Base-by-base conservation (phyloP, 805 yeast species). In the Pichia membranifaciens region DNA sequence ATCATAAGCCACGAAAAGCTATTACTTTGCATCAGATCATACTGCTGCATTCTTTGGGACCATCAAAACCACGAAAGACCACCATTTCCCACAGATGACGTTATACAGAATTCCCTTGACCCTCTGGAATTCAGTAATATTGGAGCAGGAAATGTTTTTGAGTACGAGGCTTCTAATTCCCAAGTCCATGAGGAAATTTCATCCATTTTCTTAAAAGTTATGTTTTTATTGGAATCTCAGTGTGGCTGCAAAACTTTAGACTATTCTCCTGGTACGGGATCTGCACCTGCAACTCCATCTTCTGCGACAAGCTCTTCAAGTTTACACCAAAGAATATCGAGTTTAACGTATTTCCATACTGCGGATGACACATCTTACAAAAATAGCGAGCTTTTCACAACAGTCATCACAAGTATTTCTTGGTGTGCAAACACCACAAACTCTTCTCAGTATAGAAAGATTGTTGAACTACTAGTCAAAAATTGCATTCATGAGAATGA, bases 401-500 rank as follows among this genome's bases (percentile, higher is more conserved):
- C 81, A 2, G 69, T 86, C 17, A 70, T 89, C 1, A 87, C 86
- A 28, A 72, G 84, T 2, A 69, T 84, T 38, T 93, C 98, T 0
- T 84, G 90, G 79, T 76, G 85, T 55, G 64, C 71, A 67, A 38
- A 63, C n/a, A 42, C 52, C 0, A 39, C 56, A n/a, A 42, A 41
- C 13, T 33, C 51, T 3, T 34, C 51, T 3, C 76, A 80, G 10
- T 81, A 82, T 57, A 74, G 84, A 48, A 74, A 78, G 29, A 68
- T 84, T 2, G 78, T 90, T 22, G 98, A 91, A 49, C 69, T 88
- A 3, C 67, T 93, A 15, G 81, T 90, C 36, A 73, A 87, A 48
- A 88, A 89, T 59, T 77, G 87, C 3, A 78, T 83, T 1, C 95
- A 89, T 62, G 70, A 74, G 2, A 82, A 82, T 52, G 66, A 65